Base-by-base conservation (phyloP, 495 filamentous ascomycete species). In the Aspergillus sclerotioniger region DNA sequence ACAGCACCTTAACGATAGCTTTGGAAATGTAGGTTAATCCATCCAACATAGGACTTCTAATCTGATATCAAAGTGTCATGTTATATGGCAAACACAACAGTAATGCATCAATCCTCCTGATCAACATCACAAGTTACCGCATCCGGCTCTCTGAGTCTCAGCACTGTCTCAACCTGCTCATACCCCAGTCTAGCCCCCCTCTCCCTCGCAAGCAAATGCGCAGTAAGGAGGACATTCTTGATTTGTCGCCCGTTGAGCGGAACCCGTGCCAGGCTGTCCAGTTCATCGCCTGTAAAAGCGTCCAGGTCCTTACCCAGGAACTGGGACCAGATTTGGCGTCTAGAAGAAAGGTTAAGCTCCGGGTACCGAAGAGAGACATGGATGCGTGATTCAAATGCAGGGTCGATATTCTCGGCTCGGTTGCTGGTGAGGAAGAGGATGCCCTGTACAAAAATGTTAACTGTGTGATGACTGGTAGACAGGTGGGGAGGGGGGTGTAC, bases 341-440 rank as follows among this genome's bases (percentile, higher is more conserved):
- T 9, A 1, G 44, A 35, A 3, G 17, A 0, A 0, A n/a, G 2
- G 41, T 58, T 51, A 0, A 62, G 46, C 0, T 21, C 20, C 6
- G 51, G 51, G 25, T 60, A 60, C 13, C 52, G 41, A 9, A 57
- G 46, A 1, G 45, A 4, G 0, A 84, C 65, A 54, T 83, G 76
- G 48, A 84, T 78, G 6, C 78, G 74, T 0, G 74, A 78, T 54
- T 75, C 70, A 64, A 84, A 81, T 6, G 79, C 80, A 4, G 72
- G 62, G 32, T 83, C 80, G 50, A 83, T 74, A 3, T 66, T 77
- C 10, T 68, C 76, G 3, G 86, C 76, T 4, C 82, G 68, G 21
- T 74, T 75, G 1, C 57, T 64, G 1, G 71, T 74, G 25, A 74
- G 56, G 31, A 77, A 65, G 7, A 74, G 39, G 39, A 75, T 75